phyloP scores from a whole-genome alignment of 257 asterid genomes.

The Solanum virginianum region DNA sequence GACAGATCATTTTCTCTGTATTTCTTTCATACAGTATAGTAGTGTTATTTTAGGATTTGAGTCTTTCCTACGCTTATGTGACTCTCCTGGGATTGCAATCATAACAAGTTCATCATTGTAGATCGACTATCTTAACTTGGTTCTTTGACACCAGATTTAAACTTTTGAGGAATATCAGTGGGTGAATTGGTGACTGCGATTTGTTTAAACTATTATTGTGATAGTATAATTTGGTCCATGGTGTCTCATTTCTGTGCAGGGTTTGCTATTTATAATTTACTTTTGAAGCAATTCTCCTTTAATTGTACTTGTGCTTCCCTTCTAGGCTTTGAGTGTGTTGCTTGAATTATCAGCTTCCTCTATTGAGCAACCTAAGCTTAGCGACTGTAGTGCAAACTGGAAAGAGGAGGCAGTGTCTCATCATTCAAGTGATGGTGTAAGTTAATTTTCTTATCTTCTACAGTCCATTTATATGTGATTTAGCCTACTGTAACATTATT shows the following conservation, averaged over 20 bases:
- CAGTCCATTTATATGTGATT: background rate
- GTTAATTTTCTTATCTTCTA: slow-evolving; percentile 13
- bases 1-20: background rate
- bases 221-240: background rate
- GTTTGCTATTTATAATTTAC: no score
- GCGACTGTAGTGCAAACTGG: slow-evolving; percentile 12
- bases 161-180: background rate
- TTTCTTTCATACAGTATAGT: background rate
- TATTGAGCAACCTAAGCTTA: slow-evolving; percentile 18
- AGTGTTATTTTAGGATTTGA: background rate
- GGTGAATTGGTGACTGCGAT: background rate
- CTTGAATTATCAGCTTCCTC: slow-evolving; percentile 66
- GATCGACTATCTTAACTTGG: background rate
- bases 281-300: background rate
- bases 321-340: slow-evolving; percentile 68
- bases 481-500: background rate
- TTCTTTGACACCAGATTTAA: background rate
- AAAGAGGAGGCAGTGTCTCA: slow-evolving; percentile 27
- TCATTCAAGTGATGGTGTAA: slow-evolving; percentile 33
- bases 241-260: background rate
- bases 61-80: background rate
- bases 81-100: background rate
- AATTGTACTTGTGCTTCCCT: slow-evolving; percentile 2
- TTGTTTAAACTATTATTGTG: background rate
- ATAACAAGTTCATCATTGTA: background rate